Evolutionary conservation across 441 rosid genomes (phyloP).

Genomic region (Gossypium davidsonii): DNA sequence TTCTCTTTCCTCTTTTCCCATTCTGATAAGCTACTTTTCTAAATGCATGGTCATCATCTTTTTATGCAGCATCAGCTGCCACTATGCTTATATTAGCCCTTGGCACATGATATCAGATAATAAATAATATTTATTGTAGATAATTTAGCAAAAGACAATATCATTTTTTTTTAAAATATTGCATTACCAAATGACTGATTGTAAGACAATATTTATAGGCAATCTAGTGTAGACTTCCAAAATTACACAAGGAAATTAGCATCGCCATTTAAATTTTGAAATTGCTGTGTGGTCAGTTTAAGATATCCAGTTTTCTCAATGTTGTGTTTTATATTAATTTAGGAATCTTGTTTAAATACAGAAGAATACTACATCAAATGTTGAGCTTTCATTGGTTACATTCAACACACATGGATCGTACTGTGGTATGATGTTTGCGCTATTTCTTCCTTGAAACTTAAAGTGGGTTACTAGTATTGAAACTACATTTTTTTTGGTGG

Average conservation of each 20-base stretch:
- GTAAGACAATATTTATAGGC: neutral
- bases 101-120: neutral
- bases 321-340: neutral
- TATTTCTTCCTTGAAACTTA: neutral
- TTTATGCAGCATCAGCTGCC: neutral
- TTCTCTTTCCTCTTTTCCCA: neutral
- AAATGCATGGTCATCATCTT: neutral
- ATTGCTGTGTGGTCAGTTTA: neutral
- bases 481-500: conserved; percentile 4
- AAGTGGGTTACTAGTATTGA: neutral
- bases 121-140: neutral
- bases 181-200: neutral
- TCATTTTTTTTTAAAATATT: neutral
- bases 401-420: conserved; percentile 77
- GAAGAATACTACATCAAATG: conserved; percentile 52
- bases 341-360: conserved; percentile 26
- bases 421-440: conserved; percentile 46
- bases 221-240: neutral
- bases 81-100: neutral
- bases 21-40: neutral
- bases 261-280: neutral
- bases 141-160: neutral
- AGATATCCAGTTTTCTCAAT: neutral
- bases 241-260: neutral
- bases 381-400: conserved; percentile 65